A percentile compares a stretch with the other conserved stretches of the same genome.
Conservation (phyloP, 352 stramenopile species). For the Thraustochytrium striatum region DNA sequence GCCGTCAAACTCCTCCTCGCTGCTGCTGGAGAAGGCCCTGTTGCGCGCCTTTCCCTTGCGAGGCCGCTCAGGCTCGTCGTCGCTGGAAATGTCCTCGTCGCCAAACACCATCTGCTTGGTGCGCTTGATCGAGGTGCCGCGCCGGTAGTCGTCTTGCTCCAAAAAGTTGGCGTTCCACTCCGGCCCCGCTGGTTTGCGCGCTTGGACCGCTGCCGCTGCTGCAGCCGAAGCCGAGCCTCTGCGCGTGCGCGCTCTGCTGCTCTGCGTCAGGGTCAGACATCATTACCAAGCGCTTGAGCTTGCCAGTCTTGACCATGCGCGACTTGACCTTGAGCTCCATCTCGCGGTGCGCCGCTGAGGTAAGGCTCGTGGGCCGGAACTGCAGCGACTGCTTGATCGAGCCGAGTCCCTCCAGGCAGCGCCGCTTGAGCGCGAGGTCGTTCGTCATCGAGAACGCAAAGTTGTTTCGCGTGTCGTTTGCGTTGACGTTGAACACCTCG, state of each 20-base stretch:
- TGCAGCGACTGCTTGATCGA: neutral
- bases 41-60: too few relatives aligned
- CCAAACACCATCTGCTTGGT: neutral
- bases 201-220: constrained; percentile 18
- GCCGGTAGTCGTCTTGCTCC: neutral
- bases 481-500: constrained; percentile 64
- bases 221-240: neutral
- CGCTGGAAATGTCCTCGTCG: neutral
- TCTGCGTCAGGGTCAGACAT: neutral
- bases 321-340: constrained; percentile 38
- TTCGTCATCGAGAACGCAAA: constrained; percentile 10
- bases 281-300: constrained; percentile 1
- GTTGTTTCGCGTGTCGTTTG: constrained; percentile 16
- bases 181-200: neutral
- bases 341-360: constrained; percentile 1
- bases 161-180: neutral
- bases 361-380: constrained; percentile 8
- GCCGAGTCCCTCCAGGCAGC: neutral
- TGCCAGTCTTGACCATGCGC: neutral
- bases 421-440: neutral
- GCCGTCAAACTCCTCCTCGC: neutral
- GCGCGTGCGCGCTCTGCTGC: constrained; percentile 1
- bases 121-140: too few relatives aligned
- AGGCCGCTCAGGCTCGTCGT: too few relatives aligned
- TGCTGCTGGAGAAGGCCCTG: neutral